phyloP scores from a whole-genome alignment of 257 asterid genomes.

The Nicotiana tabacum region DNA sequence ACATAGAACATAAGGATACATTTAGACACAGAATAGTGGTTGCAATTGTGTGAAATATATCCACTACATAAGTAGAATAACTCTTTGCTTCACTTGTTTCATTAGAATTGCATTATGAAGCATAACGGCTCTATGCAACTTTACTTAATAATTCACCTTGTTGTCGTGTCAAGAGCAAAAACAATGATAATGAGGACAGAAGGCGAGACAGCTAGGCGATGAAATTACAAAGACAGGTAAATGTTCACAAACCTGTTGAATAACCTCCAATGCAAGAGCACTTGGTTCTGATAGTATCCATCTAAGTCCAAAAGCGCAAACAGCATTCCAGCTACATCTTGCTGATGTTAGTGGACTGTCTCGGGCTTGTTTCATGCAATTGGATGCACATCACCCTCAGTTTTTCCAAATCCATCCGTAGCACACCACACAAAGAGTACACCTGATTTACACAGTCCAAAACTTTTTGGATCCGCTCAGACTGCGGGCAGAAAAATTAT shows the following conservation, averaged over 20 bases:
- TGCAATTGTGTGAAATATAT: not conserved
- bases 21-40: too few relatives aligned
- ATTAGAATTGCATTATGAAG: not conserved
- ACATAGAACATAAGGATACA: too few relatives aligned
- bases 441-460: not conserved
- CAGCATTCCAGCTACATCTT: constrained; percentile 5
- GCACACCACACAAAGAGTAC: constrained; percentile 10
- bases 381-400: constrained; percentile 17
- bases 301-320: constrained; percentile 16
- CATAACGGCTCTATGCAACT: not conserved
- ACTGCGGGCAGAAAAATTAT: not conserved
- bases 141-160: not conserved
- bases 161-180: not conserved
- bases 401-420: constrained; percentile 9
- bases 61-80: not conserved
- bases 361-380: constrained; percentile 8
- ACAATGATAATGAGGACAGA: not conserved
- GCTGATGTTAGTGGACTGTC: constrained; percentile 11
- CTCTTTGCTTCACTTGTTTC: not conserved
- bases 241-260: constrained; percentile 13
- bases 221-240: not conserved
- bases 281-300: constrained; percentile 14
- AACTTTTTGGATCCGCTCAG: constrained; percentile 19
- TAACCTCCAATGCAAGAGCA: constrained; percentile 10
- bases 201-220: not conserved